These are phyloP conservation scores for Sordaria brevicollis DNA, from an alignment of 495 filamentous ascomycete genomes.

Conservation along the genomic window DNA sequence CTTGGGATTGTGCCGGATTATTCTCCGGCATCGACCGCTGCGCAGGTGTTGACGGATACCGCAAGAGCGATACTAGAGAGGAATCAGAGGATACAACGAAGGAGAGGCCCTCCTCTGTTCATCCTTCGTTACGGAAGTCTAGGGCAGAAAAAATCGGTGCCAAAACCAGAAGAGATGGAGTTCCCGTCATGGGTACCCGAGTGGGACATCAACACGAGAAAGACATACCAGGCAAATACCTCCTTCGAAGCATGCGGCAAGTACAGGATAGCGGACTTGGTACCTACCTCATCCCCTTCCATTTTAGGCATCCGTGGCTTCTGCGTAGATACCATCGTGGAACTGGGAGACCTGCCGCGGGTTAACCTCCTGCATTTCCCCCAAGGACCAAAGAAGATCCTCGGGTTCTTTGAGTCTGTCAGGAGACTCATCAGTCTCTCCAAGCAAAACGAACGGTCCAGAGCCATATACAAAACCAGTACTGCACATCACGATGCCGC, in stretches of 20 bases:
- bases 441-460: neutral
- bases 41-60: neutral
- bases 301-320: neutral
- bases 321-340: slow-evolving; percentile 1
- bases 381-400: neutral
- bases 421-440: neutral
- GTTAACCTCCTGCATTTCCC: accelerated
- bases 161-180: neutral
- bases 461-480: neutral
- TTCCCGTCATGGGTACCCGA: slow-evolving; percentile 11
- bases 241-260: slow-evolving; percentile 1
- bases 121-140: neutral
- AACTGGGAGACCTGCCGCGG: neutral
- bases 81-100: neutral
- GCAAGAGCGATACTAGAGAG: slow-evolving; percentile 6
- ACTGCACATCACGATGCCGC: neutral
- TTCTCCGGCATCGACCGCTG: neutral
- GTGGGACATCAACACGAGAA: neutral
- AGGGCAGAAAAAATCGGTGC: neutral
- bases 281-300: neutral
- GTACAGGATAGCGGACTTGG: neutral
- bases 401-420: neutral
- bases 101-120: neutral
- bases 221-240: neutral
- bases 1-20: slow-evolving; percentile 6